Percentiles rank a stretch among this genome's conserved stretches.
Evolutionary conservation across 2,329 filamentous ascomycete genomes (phyloP).

Genomic region (Thelonectria discophora): DNA sequence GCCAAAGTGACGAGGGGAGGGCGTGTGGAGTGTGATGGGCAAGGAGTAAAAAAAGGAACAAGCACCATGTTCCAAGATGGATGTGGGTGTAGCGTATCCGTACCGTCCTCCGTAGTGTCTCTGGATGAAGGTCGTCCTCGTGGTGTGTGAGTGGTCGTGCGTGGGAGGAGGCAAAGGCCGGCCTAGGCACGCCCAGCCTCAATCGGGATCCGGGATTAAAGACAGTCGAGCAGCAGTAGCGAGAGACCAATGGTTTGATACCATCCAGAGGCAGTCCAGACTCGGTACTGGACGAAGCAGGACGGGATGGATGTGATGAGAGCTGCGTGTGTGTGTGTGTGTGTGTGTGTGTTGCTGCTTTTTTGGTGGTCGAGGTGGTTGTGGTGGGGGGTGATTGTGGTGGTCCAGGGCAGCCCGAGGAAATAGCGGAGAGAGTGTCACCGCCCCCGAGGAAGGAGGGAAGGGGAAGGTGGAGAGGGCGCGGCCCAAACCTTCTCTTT

Average conservation of each 20-base stretch:
- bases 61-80: background rate
- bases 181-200: constrained; percentile 27
- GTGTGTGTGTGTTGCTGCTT: constrained; percentile 11
- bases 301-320: constrained; percentile 25
- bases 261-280: constrained; percentile 31
- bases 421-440: constrained; percentile 33
- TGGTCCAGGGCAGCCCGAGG: constrained; percentile 10
- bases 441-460: constrained; percentile 27
- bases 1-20: constrained; percentile 9
- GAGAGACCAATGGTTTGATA: constrained; percentile 30
- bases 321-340: background rate
- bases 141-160: constrained; percentile 11
- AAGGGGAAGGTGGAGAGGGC: constrained; percentile 10
- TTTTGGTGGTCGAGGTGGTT: background rate
- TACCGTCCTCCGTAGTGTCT: background rate
- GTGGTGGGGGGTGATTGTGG: too few species aligned
- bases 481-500: constrained; percentile 13
- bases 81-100: background rate
- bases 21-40: constrained; percentile 20
- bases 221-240: constrained; percentile 29
- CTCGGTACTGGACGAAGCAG: constrained; percentile 31
- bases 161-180: constrained; percentile 16
- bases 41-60: background rate
- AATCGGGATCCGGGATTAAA: constrained; percentile 28
- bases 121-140: background rate